Evolutionary conservation across 2,329 filamentous ascomycete species (phyloP), one percentile per base, ranked within the genome.

Genomic region (Aurifilum marmelostoma): DNA sequence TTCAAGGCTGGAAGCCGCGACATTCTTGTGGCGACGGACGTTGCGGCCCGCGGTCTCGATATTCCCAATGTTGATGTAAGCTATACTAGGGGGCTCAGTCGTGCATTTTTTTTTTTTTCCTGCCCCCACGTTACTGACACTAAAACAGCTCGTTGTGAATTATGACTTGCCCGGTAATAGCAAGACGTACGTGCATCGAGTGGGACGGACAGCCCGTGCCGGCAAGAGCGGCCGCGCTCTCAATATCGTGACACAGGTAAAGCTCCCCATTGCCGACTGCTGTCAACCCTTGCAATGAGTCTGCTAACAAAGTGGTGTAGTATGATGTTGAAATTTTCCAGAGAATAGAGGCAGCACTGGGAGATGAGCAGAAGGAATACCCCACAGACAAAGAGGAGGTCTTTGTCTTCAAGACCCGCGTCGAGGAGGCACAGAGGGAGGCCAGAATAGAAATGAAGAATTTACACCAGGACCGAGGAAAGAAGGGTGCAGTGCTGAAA

Each of bases 31-130:
- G 94, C 94, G 14, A 97, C 94, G 0, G 94, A 97, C 78, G 93
- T 97, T n/a, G 94, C 94, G 1, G 92, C 94, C 0, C 90, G 94
- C 77, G 95, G 94, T 84, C 85, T 97, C 8, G 94, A 97, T 83
- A 97, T 97, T 61, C 94, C 94, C 16, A 91, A 89, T n/a, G 94
- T 97, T 16, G 93, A 97, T 73, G 65, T 67, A 82, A 66, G 39
- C 43, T 62, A 9, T 21, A 21, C 24, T 58, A n/a, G n/a, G 21
- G 18, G 21, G 24, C 12, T 2, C 32, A 43, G 52, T 27, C 34
- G 9, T 58, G 56, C 3, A 7, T n/a, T 12, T 8, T 58, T 41
- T 41, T 41, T 3, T 41, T 41, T 47, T 21, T 47, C 3, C 11
- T n/a, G 34, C 24, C 32, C 43, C 27, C 24, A n/a, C 27, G 16